These are phyloP conservation scores for Lepiota subincarnata DNA, from an alignment of 768 basidiomycete species.

Conservation along the genomic window DNA sequence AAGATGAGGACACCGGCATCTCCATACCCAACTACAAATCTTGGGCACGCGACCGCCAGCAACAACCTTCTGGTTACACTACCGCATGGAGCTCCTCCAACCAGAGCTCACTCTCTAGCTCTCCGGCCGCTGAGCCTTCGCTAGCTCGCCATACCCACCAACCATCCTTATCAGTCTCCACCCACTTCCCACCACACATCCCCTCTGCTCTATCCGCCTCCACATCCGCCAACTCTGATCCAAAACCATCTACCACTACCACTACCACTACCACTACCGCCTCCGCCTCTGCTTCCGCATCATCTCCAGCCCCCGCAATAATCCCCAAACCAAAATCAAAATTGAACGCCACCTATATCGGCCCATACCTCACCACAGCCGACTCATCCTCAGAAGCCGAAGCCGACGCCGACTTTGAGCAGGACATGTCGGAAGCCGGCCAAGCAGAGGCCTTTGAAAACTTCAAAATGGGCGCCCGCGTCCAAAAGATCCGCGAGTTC, in stretches of 20 bases:
- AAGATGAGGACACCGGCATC: conserved; percentile 13
- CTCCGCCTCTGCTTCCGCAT: not conserved
- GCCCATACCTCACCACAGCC: conserved; percentile 28
- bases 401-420: conserved; percentile 26
- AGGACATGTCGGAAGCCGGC: conserved; percentile 16
- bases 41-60: not conserved
- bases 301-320: not conserved
- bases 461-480: conserved; percentile 42
- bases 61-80: not conserved
- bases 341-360: conserved; percentile 26
- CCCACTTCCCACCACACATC: conserved; percentile 3
- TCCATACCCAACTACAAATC: not conserved
- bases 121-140: not conserved
- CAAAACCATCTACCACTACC: conserved; percentile 1
- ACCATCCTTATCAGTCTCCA: conserved; percentile 3
- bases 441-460: conserved; percentile 37
- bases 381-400: conserved; percentile 21
- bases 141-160: not conserved
- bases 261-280: not conserved
- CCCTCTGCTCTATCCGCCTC: conserved; percentile 3
- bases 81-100: conserved; percentile 1
- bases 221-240: not conserved
- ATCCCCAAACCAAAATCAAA: conserved; percentile 7
- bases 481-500: conserved; percentile 48
- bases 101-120: conserved; percentile 8